Percentiles rank a stretch among this genome's conserved stretches.
phyloP scores from a whole-genome alignment of 2,329 filamentous ascomycete species.

The Claviceps purpurea region DNA sequence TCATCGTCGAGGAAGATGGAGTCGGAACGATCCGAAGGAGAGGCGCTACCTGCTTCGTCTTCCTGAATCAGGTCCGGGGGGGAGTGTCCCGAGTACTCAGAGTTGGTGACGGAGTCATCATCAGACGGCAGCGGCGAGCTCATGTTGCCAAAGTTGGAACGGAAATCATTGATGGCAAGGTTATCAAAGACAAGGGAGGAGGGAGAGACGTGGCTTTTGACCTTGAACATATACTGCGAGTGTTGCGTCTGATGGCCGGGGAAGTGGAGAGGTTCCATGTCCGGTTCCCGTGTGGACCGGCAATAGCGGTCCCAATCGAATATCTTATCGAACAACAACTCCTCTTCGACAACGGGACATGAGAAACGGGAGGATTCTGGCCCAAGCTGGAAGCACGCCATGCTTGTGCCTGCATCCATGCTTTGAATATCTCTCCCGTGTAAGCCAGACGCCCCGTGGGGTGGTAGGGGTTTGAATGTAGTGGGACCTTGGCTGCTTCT shows the following conservation, averaged over 20 bases:
- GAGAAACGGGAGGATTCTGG: constrained; percentile 24
- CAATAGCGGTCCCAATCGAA: constrained; percentile 26
- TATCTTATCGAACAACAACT: constrained; percentile 21
- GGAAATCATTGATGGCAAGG: constrained; percentile 19
- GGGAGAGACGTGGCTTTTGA: constrained; percentile 21
- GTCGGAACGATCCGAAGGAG: constrained; percentile 26
- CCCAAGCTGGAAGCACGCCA: constrained; percentile 21
- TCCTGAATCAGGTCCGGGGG: constrained; percentile 24
- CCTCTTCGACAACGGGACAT: constrained; percentile 19
- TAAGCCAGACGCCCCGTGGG: constrained; percentile 17
- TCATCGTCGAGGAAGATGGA: constrained; percentile 17
- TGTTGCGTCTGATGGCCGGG: constrained; percentile 14
- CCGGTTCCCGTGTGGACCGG: constrained; percentile 18
- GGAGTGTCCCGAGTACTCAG: constrained; percentile 24
- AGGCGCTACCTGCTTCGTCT: constrained; percentile 24
- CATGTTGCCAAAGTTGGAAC: constrained; percentile 21
- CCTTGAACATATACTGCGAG: constrained; percentile 15
- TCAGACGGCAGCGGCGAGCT: constrained; percentile 20
- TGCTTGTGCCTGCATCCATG: constrained; percentile 22
- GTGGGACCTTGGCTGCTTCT: constrained; percentile 26
- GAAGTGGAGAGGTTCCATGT: constrained; percentile 14
- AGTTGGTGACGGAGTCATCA: constrained; percentile 18
- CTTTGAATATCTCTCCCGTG: constrained; percentile 21
- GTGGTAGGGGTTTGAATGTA: constrained; percentile 19
- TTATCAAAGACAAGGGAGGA: constrained; percentile 17